A percentile compares a stretch with the other conserved stretches of the same genome.
These are phyloP conservation scores for Boletus pseudo-olivaceus DNA, from an alignment of 768 basidiomycete genomes.

Conservation along the genomic window DNA sequence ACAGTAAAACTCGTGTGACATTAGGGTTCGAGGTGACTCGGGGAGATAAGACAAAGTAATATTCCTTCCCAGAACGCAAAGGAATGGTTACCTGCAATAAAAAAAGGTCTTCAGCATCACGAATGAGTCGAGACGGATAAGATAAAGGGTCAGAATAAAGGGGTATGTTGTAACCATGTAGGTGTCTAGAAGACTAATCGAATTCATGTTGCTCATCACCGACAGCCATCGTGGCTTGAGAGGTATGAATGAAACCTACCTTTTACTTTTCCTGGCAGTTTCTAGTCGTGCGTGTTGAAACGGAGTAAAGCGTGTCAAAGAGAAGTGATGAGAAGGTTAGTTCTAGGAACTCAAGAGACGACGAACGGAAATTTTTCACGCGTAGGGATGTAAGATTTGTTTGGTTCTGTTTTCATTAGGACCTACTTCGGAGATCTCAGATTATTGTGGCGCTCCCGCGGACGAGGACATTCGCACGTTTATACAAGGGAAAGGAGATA, in stretches of 20 bases:
- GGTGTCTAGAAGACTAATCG: slow-evolving; percentile 96
- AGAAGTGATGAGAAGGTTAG: not conserved
- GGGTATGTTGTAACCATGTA: slow-evolving; percentile 59
- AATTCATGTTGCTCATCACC: slow-evolving; percentile 58
- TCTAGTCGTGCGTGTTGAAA: not conserved
- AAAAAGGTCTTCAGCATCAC: slow-evolving; percentile 8
- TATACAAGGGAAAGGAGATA: not conserved
- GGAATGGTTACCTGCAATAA: slow-evolving; percentile 1
- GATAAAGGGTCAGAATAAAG: slow-evolving; percentile 19
- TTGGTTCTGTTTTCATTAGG: slow-evolving; percentile 11
- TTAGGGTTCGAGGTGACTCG: not conserved
- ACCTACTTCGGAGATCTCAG: not conserved
- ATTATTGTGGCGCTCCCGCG: not conserved
- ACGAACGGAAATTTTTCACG: not conserved
- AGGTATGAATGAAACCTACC: slow-evolving; percentile 10
- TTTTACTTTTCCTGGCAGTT: not conserved
- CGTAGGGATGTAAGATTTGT: not conserved
- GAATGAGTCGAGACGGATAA: not conserved
- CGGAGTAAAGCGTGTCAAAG: no score
- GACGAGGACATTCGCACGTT: not conserved
- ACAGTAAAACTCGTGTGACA: not conserved
- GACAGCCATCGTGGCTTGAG: not conserved
- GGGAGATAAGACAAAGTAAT: not conserved
- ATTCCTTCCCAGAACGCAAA: not conserved
- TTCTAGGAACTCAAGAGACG: not conserved